A percentile compares a stretch with the other conserved stretches of the same genome.
These are phyloP conservation scores for Sugiyamaella japonica DNA, from an alignment of 1,139 yeast genomes.

Conservation along the genomic window DNA sequence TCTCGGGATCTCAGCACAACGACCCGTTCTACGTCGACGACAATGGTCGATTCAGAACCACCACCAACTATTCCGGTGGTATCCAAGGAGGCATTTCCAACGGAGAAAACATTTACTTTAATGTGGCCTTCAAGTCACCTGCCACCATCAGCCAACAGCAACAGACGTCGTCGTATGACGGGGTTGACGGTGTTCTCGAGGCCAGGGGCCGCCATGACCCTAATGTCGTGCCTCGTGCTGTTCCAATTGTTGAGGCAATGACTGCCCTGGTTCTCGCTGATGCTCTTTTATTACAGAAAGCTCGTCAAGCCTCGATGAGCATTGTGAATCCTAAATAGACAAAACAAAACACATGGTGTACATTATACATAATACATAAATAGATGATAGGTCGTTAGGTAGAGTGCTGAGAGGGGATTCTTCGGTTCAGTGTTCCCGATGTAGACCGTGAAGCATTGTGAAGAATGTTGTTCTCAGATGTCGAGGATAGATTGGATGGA, in stretches of 20 bases:
- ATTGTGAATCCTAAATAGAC: constrained; percentile 14
- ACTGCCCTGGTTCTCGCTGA: constrained; percentile 91
- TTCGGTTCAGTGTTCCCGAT: constrained; percentile 15
- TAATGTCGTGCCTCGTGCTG: constrained; percentile 96
- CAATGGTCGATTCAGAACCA: constrained; percentile 65
- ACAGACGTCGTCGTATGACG: constrained; percentile 82
- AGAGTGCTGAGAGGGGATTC: constrained; percentile 12
- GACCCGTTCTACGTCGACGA: constrained; percentile 62
- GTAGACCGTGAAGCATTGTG: constrained; percentile 5
- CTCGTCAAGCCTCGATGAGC: constrained; percentile 60
- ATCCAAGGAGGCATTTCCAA: constrained; percentile 97
- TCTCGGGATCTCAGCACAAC: constrained; percentile 93
- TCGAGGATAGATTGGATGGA: constrained; percentile 31
- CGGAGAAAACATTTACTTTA: constrained; percentile 92
- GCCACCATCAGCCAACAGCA: constrained; percentile 97
- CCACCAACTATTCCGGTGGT: constrained; percentile 94
- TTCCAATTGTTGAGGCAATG: constrained; percentile 98
- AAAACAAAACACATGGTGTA: background rate
- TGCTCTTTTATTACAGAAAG: constrained; percentile 76
- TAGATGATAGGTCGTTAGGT: background rate
- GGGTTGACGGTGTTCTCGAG: constrained; percentile 80
- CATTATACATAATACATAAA: constrained; percentile 8
- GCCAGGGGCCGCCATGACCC: constrained; percentile 99
- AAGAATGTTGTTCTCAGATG: constrained; percentile 3
- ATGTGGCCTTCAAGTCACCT: constrained; percentile 96